Base-by-base conservation (phyloP, 164 flowering plant species). In the Vitis cinerea region DNA sequence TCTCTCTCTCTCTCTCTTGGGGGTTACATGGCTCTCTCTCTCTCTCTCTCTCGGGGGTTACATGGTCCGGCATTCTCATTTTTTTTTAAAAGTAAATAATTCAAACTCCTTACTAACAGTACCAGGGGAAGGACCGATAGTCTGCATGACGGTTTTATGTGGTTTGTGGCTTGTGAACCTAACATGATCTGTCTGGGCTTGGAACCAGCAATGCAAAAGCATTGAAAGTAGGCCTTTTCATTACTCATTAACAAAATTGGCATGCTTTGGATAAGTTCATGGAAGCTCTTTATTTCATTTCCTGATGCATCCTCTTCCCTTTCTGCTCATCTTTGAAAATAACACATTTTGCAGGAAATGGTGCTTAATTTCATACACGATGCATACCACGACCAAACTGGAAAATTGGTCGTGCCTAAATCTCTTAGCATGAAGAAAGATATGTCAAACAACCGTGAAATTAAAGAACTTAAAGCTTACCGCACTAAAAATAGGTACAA, bases 401-500 rank as follows among this genome's bases (percentile, higher is more conserved):
- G 80, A 68, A 71, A 57, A 23, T 15, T 87, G 52, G 72, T 66
- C 9, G 90, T 92, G 52, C 99, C 97, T 10, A 83, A 83, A 59
- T 82, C 80, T 44, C 87, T 94, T 62, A 64, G 65, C 74, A 89
- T 92, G 83, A 76, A 72, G 57, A 92, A 79, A 78, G 89, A 88
- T 44, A 31, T 82, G 12, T 54, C 86, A 3, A 73, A 69, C 57
- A 79, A 62, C 14, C 66, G 80, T 71, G 88, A 88, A 78, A 59
- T 62, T 49, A 50, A 72, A n/a, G 78, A 74, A 64, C 77, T 94
- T 44, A 90, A 94, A 79, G 59, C 76, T 15, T 94, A 91, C 70
- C 88, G 88, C 29, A 64, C 93, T 29, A 77, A 65, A 74, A 94
- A 88, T 63, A 86, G 98, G 98, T 91, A 86, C 9, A 50, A 0